phyloP scores from a whole-genome alignment of 2,329 filamentous ascomycete species.

The Coniochaeta sp. region DNA sequence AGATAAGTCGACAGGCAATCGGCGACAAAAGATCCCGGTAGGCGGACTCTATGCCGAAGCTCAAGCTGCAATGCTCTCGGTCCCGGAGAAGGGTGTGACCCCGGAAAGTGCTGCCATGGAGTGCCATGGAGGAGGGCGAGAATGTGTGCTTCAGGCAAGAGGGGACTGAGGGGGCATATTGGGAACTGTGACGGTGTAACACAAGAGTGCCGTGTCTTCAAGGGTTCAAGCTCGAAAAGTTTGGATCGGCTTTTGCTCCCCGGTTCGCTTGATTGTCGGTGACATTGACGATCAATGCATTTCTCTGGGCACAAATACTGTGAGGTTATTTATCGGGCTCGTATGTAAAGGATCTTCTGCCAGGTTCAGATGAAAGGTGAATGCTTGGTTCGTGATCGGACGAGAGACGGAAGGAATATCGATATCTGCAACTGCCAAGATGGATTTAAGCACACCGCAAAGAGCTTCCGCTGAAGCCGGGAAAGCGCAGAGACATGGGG shows the following conservation, averaged over 20 bases:
- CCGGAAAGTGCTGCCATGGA: neutral
- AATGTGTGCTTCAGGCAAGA: neutral
- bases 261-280: neutral
- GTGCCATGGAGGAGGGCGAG: too few relatives aligned
- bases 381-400: too few relatives aligned
- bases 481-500: neutral
- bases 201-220: neutral
- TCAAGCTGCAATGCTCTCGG: neutral
- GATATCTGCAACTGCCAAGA: too few relatives aligned
- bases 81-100: neutral
- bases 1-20: neutral
- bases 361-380: neutral
- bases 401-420: too few relatives aligned
- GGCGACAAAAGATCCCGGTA: neutral
- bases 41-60: neutral
- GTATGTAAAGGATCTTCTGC: neutral
- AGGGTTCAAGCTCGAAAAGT: neutral
- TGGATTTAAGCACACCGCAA: neutral
- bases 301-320: neutral
- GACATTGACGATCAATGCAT: neutral
- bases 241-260: neutral
- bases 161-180: neutral
- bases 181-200: constrained; percentile 2
- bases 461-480: neutral
- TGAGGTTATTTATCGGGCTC: neutral